These are phyloP conservation scores for Mycena rosella DNA, from an alignment of 768 basidiomycete genomes.

Conservation along the genomic window DNA sequence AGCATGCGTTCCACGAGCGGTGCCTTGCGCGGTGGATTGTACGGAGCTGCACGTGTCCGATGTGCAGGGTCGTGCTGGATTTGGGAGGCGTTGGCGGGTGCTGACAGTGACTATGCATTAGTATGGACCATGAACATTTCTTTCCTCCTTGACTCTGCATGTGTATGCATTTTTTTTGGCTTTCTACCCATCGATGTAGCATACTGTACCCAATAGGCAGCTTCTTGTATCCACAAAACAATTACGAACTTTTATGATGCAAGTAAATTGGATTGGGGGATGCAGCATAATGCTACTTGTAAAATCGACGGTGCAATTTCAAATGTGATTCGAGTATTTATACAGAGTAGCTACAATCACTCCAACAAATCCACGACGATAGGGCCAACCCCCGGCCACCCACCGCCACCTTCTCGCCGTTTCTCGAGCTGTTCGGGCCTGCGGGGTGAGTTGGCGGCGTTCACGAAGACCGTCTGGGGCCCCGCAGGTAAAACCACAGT, in stretches of 20 bases:
- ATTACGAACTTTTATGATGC: too few species aligned
- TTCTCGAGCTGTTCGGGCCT: background rate
- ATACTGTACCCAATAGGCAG: conserved; percentile 24
- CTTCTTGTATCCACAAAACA: background rate
- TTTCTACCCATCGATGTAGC: conserved; percentile 19
- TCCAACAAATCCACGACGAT: background rate
- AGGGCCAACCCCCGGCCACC: background rate
- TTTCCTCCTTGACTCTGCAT: background rate
- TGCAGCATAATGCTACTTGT: too few species aligned
- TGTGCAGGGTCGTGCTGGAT: conserved; percentile 34
- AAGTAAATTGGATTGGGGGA: too few species aligned
- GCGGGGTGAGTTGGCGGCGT: background rate
- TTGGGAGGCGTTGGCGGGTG: background rate
- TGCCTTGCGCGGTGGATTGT: conserved; percentile 39
- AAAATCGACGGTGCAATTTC: too few species aligned
- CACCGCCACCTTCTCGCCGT: background rate
- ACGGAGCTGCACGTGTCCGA: conserved; percentile 37
- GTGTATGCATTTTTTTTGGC: background rate
- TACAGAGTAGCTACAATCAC: too few species aligned
- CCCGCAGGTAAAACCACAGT: background rate
- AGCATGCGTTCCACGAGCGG: conserved; percentile 59
- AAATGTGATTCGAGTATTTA: too few species aligned
- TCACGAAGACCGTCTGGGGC: background rate
- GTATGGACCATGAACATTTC: background rate
- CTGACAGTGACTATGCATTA: conserved; percentile 10